Conservation (phyloP, 2,329 filamentous ascomycete species). For the Fusarium oligoseptatum region DNA sequence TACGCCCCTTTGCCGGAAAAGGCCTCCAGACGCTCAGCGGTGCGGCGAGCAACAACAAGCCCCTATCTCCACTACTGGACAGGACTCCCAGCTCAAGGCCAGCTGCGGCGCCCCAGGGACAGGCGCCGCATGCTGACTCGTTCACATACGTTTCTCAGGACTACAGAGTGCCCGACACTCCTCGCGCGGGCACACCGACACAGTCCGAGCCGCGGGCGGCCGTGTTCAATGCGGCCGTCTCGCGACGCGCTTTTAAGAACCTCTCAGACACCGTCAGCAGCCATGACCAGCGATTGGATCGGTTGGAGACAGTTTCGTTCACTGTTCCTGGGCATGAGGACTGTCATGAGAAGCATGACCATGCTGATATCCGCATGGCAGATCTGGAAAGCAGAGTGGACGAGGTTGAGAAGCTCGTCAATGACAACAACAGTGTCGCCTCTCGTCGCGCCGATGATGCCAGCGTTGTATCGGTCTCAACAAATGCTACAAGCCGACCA, state of each 20-base stretch:
- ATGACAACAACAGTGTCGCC: conserved; percentile 60
- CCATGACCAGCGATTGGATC: conserved; percentile 75
- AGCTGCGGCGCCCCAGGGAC: conserved; percentile 29
- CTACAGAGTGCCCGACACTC: conserved; percentile 33
- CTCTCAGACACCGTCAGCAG: conserved; percentile 67
- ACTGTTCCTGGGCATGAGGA: conserved; percentile 76
- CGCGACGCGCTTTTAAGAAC: conserved; percentile 58
- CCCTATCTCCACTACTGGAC: conserved; percentile 50
- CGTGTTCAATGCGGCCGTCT: conserved; percentile 40
- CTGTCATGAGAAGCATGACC: conserved; percentile 75
- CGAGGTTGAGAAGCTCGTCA: conserved; percentile 69
- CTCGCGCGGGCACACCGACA: conserved; percentile 41
- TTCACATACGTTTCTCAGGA: conserved; percentile 43
- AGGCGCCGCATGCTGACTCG: conserved; percentile 37
- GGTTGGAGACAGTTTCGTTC: conserved; percentile 78
- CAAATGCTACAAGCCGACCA: conserved; percentile 56
- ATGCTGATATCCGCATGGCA: conserved; percentile 74
- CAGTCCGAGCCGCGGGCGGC: conserved; percentile 46
- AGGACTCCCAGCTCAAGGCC: conserved; percentile 38
- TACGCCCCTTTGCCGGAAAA: conserved; percentile 68
- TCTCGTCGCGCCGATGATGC: conserved; percentile 58
- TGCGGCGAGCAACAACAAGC: conserved; percentile 40
- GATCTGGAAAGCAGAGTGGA: conserved; percentile 76
- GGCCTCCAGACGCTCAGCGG: conserved; percentile 67
- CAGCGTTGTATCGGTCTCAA: conserved; percentile 62